Evolutionary conservation across 2,329 filamentous ascomycete genomes (phyloP), one percentile per base, ranked within the genome.

Genomic region (Ophiosphaerella narmari): DNA sequence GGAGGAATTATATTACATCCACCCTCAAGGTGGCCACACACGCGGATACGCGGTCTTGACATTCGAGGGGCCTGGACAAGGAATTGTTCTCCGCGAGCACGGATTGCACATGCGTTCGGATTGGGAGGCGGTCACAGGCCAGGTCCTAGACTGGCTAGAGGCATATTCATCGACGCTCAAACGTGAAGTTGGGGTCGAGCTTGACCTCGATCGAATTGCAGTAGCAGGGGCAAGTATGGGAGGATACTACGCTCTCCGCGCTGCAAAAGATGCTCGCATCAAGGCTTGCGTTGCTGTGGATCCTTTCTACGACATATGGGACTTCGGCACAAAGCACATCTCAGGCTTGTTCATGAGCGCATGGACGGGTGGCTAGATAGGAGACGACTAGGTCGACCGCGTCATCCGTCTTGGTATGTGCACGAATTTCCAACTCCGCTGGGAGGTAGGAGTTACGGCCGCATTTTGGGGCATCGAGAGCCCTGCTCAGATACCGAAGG

Each of bases 31-130:
- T 45, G 66, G 41, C 4, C 42, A 23, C 7, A 32, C 13, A 11
- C 47, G 14, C 0, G 78, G 78, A 0, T 80, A 80, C 45, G 77
- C 77, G 0, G 69, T 75, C 1, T 45, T 80, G 5, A 77, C 68
- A 0, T 78, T 78, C 34, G 77, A 81, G 2, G 78, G 77, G 0
- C 78, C 78, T 0, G 78, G 77, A 0, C 78, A 80, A 48, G 77
- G 78, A 0, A 57, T 77, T 4, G 50, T 68, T 3, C 63, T 78
- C 7, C 45, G 47, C 39, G 14, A 35, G 6, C 8, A 48, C 4
- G 61, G 64, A 1, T 11, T 61, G 2, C 46, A 26, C n/a, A 39
- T 60, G 33, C 48, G 58, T 7, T 62, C 64, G 8, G 65, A 67
- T 31, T 69, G 51, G 44, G 66, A 70, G 40, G 49, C 50, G 7